Conservation (phyloP, 2,329 filamentous ascomycete species). For the Colletotrichum musicola region DNA sequence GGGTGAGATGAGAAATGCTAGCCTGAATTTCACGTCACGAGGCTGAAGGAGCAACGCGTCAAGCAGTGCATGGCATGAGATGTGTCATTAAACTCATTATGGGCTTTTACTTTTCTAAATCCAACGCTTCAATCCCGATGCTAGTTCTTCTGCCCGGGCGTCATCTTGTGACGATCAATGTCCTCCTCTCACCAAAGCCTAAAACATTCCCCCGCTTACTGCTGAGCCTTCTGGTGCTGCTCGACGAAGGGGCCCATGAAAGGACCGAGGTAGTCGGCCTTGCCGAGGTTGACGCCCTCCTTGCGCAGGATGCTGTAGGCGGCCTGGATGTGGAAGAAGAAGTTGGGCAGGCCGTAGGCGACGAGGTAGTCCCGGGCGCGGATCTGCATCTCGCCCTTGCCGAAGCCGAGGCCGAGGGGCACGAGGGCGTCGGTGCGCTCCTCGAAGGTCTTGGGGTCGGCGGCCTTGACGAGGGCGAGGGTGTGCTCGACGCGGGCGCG, state of each 20-base stretch:
- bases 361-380: conserved; percentile 56
- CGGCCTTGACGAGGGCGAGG: conserved; percentile 47
- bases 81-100: conserved; percentile 7
- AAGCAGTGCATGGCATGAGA: no score
- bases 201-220: neutral
- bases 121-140: neutral
- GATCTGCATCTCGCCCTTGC: conserved; percentile 44
- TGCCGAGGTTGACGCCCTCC: conserved; percentile 69
- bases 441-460: conserved; percentile 43
- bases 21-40: no score
- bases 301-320: conserved; percentile 69
- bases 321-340: conserved; percentile 70
- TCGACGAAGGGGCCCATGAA: conserved; percentile 34
- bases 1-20: no score
- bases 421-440: conserved; percentile 43
- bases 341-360: conserved; percentile 65
- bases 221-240: conserved; percentile 29
- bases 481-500: conserved; percentile 49
- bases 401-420: conserved; percentile 41
- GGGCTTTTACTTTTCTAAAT: neutral
- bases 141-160: neutral
- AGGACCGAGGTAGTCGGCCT: conserved; percentile 62
- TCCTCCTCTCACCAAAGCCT: conserved; percentile 15
- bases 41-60: no score
- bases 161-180: conserved; percentile 21